phyloP scores from a whole-genome alignment of 306 rosid genomes.

The Pyrus pyrifolia region DNA sequence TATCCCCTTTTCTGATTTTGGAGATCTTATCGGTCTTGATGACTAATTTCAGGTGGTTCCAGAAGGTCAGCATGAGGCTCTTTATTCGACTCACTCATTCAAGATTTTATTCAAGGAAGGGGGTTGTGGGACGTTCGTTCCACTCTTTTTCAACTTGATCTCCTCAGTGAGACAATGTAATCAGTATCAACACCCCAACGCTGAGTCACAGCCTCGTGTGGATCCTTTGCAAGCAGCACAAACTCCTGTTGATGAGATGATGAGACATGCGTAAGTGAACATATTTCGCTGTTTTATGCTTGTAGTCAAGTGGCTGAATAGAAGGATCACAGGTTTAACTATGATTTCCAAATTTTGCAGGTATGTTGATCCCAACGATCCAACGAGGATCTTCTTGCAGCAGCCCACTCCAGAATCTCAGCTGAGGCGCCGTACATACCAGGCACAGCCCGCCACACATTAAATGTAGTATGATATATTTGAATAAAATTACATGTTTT shows the following conservation, averaged over 20 bases:
- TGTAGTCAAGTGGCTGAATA: neutral
- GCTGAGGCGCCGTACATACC: constrained; percentile 90
- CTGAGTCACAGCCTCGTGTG: constrained; percentile 32
- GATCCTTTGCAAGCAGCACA: constrained; percentile 95
- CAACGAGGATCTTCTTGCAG: constrained; percentile 89
- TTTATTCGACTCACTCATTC: constrained; percentile 74
- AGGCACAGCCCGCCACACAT: constrained; percentile 49
- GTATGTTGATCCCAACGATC: constrained; percentile 95
- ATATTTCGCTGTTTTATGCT: neutral
- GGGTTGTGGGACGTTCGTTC: constrained; percentile 91
- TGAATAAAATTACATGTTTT: neutral
- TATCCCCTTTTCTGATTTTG: neutral
- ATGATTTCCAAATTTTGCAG: constrained; percentile 41
- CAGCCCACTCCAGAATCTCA: constrained; percentile 80
- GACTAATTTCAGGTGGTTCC: constrained; percentile 62
- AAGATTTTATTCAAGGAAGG: constrained; percentile 97
- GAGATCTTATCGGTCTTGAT: neutral
- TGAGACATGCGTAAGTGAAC: constrained; percentile 87
- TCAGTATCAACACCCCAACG: constrained; percentile 39
- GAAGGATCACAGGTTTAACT: constrained; percentile 3
- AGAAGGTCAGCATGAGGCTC: constrained; percentile 66
- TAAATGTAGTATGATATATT: constrained; percentile 18
- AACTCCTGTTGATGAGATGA: constrained; percentile 97
- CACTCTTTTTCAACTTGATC: constrained; percentile 89
- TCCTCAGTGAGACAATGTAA: constrained; percentile 75